These are phyloP conservation scores for Alternaria conjuncta DNA, from an alignment of 2,329 filamentous ascomycete genomes.

Conservation along the genomic window DNA sequence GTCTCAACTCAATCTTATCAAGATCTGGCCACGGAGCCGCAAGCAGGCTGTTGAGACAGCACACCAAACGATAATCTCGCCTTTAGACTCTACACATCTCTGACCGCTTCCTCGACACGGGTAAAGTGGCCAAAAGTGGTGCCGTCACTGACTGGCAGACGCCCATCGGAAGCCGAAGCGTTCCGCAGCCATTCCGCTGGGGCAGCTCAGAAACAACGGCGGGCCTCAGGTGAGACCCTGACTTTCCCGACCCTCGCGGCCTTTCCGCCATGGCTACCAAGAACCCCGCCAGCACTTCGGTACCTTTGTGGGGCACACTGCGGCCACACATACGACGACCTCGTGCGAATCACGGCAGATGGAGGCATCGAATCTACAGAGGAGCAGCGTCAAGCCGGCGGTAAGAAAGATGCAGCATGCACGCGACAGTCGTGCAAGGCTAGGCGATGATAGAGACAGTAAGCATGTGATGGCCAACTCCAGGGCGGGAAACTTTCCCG, in stretches of 20 bases:
- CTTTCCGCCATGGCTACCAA: conserved; percentile 4
- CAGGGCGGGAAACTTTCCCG: neutral
- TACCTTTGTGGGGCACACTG: conserved; percentile 3
- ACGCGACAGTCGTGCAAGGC: neutral
- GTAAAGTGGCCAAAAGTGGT: conserved; percentile 25
- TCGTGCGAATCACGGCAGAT: neutral
- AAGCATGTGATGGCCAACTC: neutral
- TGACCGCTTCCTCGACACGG: neutral
- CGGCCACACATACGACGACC: neutral
- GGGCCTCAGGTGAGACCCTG: neutral
- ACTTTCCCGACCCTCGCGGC: neutral
- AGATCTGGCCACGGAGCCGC: neutral
- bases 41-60: neutral
- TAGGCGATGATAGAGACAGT: neutral
- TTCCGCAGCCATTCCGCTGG: conserved; percentile 14
- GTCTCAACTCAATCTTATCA: neutral
- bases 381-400: neutral
- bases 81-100: neutral
- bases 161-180: conserved; percentile 8
- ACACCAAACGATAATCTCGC: neutral
- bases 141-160: conserved; percentile 30
- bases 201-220: neutral
- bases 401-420: neutral
- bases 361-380: neutral
- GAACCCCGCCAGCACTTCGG: conserved; percentile 1